Evolutionary conservation across 1,284 basidiomycete genomes (phyloP), one percentile per base, ranked within the genome.

Genomic region (Schizopora paradoxa): DNA sequence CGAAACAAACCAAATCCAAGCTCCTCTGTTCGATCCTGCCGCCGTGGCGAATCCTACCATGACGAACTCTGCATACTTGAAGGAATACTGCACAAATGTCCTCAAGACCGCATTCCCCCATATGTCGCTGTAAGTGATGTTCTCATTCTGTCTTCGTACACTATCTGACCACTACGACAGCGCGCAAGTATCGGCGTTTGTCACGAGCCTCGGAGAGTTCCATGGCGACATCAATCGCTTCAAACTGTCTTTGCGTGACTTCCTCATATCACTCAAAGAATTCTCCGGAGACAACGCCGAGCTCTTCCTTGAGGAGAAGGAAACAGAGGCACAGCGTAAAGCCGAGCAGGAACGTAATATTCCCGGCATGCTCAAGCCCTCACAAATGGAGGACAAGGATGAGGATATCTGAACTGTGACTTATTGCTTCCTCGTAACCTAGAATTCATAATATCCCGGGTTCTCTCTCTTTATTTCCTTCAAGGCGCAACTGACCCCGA

Each of bases 291-390:
- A 89, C 61, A 87, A 87, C 49, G 74, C 85, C 21, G 90, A 98
- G 56, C 73, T 98, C 31, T 98, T 78, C 69, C 71, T 91, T 49
- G 96, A 98, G 60, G 96, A 99, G 67, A 96, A 93, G 68, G 95
- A 99, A 65, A 80, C 82, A 4, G 94, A 96, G 65, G 72, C 74
- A 47, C 68, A 81, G 56, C 62, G 66, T 52, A 77, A 79, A 66
- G 74, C 81, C 0, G 80, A 84, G 51, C 85, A 82, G 51, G 93
- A 97, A 67, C 83, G 86, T 45, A 81, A 92, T 68, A 92, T 99
- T 52, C 96, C 95, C n/a, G 96, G 96, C 45, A 91, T 99, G 89
- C 77, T 98, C 63, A 98, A 98, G 68, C 95, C 95, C 25, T 87
- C 86, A 56, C 90, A 94, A 67, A 64, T 96, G 62, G 91, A 94